Conservation (phyloP, 768 basidiomycete species). For the Phlebiopsis gigantea region DNA sequence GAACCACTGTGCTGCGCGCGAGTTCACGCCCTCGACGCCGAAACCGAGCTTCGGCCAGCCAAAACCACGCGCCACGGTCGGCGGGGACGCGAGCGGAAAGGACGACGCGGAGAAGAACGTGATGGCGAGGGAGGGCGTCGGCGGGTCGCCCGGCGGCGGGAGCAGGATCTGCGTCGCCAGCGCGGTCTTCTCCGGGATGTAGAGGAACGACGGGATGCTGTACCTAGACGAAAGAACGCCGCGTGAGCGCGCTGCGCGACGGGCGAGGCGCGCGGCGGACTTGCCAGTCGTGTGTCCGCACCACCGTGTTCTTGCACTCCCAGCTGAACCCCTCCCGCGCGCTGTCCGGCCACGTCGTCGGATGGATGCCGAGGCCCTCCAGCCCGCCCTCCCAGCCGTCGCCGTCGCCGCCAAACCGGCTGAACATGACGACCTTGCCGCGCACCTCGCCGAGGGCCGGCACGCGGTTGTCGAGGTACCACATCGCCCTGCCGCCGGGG, state of each 20-base stretch:
- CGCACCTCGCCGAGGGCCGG: constrained; percentile 80
- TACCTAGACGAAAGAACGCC: constrained; percentile 50
- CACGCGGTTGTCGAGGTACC: constrained; percentile 79
- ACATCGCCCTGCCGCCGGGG: constrained; percentile 54
- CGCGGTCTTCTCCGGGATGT: constrained; percentile 77
- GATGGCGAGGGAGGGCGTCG: constrained; percentile 54
- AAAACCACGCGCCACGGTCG: constrained; percentile 72
- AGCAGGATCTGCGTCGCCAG: constrained; percentile 51
- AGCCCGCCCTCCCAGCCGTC: constrained; percentile 63
- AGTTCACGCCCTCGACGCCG: constrained; percentile 86
- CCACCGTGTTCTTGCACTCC: constrained; percentile 63
- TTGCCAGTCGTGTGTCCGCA: constrained; percentile 85
- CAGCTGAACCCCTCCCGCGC: constrained; percentile 68
- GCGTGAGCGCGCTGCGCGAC: constrained; percentile 1
- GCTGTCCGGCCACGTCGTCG: constrained; percentile 82
- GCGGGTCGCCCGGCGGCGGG: constrained; percentile 28
- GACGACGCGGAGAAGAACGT: constrained; percentile 79
- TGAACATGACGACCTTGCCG: constrained; percentile 81
- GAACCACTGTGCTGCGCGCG: constrained; percentile 67
- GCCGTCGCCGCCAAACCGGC: constrained; percentile 73
- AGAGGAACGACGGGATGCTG: constrained; percentile 68
- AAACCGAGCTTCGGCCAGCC: constrained; percentile 75
- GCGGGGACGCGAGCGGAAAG: constrained; percentile 77
- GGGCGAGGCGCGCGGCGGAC: constrained; percentile 5
- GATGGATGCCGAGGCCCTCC: constrained; percentile 83